phyloP scores from a whole-genome alignment of 176 grass and related monocot species.

The Thinopyrum elongatum region DNA sequence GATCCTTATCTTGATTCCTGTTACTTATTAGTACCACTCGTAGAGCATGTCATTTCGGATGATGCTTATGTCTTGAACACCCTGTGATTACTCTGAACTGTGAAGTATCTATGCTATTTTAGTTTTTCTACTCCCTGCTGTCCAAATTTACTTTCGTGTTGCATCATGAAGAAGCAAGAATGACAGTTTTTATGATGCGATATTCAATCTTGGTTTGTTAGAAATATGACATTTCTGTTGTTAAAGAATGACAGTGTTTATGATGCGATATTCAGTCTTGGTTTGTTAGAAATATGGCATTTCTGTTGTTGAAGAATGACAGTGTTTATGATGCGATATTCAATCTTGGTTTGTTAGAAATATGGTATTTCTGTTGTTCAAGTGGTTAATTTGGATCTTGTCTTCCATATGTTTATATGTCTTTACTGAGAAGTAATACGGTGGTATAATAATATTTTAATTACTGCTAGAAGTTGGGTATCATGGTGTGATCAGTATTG shows the following conservation, averaged over 20 bases:
- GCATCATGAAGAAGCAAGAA: background rate
- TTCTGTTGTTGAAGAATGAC: background rate
- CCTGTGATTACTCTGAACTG: background rate
- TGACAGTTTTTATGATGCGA: background rate
- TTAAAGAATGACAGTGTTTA: background rate
- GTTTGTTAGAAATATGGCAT: too few relatives aligned
- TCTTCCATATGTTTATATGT: background rate
- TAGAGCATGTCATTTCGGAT: background rate
- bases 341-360: background rate
- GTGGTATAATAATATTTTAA: background rate
- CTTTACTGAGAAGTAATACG: background rate
- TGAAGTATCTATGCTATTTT: background rate
- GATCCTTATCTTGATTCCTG: background rate
- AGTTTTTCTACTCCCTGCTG: background rate
- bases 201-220: background rate
- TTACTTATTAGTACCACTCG: background rate
- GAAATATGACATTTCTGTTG: too few relatives aligned
- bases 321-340: background rate
- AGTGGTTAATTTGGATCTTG: background rate
- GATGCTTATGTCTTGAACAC: background rate
- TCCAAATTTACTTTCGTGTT: background rate
- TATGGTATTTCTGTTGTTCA: too few relatives aligned
- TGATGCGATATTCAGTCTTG: background rate
- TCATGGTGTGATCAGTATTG: too few relatives aligned
- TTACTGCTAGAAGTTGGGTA: too few relatives aligned